Evolutionary conservation across 2,329 filamentous ascomycete species (phyloP), one percentile per base, ranked within the genome.

Genomic region (Stachybotrys elegans): DNA sequence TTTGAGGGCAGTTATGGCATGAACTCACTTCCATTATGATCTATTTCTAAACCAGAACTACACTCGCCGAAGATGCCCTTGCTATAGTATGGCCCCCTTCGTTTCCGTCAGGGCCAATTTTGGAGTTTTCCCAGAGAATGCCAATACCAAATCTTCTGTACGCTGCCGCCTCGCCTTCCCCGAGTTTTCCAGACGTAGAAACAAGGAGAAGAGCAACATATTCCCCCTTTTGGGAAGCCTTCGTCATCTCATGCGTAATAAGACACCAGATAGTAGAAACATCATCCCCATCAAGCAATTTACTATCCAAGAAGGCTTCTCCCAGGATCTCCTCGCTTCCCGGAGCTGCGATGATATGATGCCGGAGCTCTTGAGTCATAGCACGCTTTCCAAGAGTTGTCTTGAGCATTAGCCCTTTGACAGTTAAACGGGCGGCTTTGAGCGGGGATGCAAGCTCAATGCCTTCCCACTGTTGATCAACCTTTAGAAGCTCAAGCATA

Each of bases 301-400:
- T 35, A 35, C 9, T 35, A 16, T 35, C 32, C 32, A 35, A 16
- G 19, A 35, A 35, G 32, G 32, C 32, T 16, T 35, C 32, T 7
- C 32, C 32, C 14, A 35, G 32, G 7, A 35, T 35, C 32, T 35
- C 32, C n/a, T 35, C 32, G n/a, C 32, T 35, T 35, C n/a, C 32
- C 19, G 32, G n/a, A 7, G 32, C 32, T 35, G 32, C 32, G 19
- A 35, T 35, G 8, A 35, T 35, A 16, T 16, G 32, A 16, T 35
- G 32, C n/a, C 32, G 32, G 19, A 35, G 32, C 32, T 35, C 32
- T 35, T 35, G 32, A 35, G 32, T 35, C 32, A 35, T 35, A 17
- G 32, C 19, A 8, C 32, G 32, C 19, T 35, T 9, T 35, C 32
- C 32, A 13, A 35, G n/a, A n/a, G 32, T 35, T 16, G 32, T 17